These are phyloP conservation scores for Berberis vulgaris DNA, from an alignment of 164 flowering plant genomes.

Conservation along the genomic window DNA sequence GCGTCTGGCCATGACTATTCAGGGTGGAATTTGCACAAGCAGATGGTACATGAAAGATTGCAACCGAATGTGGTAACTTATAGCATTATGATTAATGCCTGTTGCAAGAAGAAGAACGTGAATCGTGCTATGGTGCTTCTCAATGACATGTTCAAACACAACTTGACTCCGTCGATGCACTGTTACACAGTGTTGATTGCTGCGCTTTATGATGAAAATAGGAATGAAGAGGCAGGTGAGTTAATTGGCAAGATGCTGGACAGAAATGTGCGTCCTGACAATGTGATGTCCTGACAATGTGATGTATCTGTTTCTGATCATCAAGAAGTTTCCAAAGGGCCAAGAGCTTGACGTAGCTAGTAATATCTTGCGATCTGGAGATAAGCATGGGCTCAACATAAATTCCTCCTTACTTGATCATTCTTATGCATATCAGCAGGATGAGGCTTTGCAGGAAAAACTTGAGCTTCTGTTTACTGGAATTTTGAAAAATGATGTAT, in stretches of 20 bases:
- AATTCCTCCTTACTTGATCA: constrained; percentile 13
- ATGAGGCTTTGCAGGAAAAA: constrained; percentile 16
- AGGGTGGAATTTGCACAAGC: no score
- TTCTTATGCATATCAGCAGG: constrained; percentile 2
- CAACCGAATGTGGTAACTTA: no score
- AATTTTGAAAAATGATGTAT: constrained; percentile 19
- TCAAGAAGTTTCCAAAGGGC: constrained; percentile 29
- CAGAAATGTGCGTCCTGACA: constrained; percentile 43
- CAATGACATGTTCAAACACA: constrained; percentile 18
- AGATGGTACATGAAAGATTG: no score
- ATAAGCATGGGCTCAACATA: constrained; percentile 26
- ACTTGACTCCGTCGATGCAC: constrained; percentile 33
- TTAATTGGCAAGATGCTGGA: constrained; percentile 33
- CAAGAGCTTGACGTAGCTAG: constrained; percentile 28
- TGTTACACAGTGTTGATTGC: constrained; percentile 39
- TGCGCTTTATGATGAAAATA: constrained; percentile 35
- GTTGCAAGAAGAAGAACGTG: constrained; percentile 1
- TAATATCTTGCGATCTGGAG: constrained; percentile 26
- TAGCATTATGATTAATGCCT: no score
- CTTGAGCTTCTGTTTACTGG: constrained; percentile 32
- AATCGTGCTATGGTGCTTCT: constrained; percentile 35
- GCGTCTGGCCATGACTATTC: no score
- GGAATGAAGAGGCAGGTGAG: constrained; percentile 23
- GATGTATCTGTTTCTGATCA: constrained; percentile 23
- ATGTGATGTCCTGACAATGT: constrained; percentile 51